These are phyloP conservation scores for Cynanchum wilfordii DNA, from an alignment of 257 asterid genomes.

Conservation along the genomic window DNA sequence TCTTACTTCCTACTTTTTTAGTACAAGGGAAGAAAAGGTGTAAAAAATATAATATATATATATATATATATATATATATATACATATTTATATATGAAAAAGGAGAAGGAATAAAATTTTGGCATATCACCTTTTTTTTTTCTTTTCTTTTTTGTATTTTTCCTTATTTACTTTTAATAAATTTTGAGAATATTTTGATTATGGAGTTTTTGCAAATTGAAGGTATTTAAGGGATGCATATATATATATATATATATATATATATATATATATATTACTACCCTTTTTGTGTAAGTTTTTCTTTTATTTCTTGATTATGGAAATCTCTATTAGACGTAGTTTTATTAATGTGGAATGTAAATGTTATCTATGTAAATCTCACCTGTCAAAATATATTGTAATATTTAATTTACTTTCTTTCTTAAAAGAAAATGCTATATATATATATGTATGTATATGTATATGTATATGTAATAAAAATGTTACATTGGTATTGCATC, in stretches of 20 bases:
- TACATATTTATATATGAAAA: neutral
- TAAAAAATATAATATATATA: neutral
- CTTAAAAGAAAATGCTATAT: neutral
- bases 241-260: too few relatives aligned
- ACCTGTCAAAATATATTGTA: neutral
- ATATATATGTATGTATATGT: neutral
- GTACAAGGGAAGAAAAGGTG: neutral
- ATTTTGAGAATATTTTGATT: neutral
- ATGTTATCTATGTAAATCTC: neutral
- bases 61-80: too few relatives aligned
- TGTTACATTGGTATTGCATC: neutral
- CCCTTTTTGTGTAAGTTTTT: neutral
- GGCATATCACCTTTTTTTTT: neutral
- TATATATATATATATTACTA: too few relatives aligned
- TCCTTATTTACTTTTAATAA: neutral
- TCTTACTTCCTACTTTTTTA: neutral
- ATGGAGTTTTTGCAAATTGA: neutral
- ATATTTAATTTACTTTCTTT: neutral
- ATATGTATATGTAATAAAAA: neutral
- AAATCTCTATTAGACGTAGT: neutral
- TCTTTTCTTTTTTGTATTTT: neutral
- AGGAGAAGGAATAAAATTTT: neutral
- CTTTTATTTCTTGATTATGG: neutral
- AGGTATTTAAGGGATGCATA: neutral
- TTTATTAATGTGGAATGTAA: neutral